Evolutionary conservation across 2,329 filamentous ascomycete species (phyloP), one percentile per base, ranked within the genome.

Genomic region (Aspergillus sp.): DNA sequence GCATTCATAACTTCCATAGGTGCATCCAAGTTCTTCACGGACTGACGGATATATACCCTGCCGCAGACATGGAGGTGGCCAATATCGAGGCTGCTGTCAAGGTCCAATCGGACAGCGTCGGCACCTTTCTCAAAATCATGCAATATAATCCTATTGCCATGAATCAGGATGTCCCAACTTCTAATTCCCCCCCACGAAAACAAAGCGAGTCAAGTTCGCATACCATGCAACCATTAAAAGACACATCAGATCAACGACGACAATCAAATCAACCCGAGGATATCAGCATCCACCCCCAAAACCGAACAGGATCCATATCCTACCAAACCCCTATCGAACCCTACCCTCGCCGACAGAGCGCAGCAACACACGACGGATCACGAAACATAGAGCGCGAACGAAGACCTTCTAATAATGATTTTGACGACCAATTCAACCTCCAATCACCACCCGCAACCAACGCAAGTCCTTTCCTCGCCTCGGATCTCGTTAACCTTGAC

Each of bases 11-110:
- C 19, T 93, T 94, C 70, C 83, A 82, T 50, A 81, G 88, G 59
- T 95, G 90, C 66, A 90, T 95, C 81, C 78, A 82, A 37, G 86
- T 93, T 38, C 88, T 95, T 76, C 82, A 88, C 60, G 83, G 83
- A 48, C 74, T 95, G 9, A 83, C 88, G 32, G 88, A 93, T 53
- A 86, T 88, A 13, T 95, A 95, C 56, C 82, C 89, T 1, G 87
- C 88, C 0, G 90, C 90, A 7, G 88, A 94, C 61, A 90, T 90
- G 57, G 88, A 68, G 37, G 60, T 59, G 10, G 60, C 59, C 12
- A 61, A 62, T 28, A 57, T 66, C 1, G 61, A 65, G 52, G 60
- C 59, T 5, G 64, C 63, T 3, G 60, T 63, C 5, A 63, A 60
- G 40, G 49, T 57, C 30, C 62, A 64, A 40, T 56, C 57, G 1